phyloP scores from a whole-genome alignment of 495 filamentous ascomycete genomes.

The Neurospora discreta region DNA sequence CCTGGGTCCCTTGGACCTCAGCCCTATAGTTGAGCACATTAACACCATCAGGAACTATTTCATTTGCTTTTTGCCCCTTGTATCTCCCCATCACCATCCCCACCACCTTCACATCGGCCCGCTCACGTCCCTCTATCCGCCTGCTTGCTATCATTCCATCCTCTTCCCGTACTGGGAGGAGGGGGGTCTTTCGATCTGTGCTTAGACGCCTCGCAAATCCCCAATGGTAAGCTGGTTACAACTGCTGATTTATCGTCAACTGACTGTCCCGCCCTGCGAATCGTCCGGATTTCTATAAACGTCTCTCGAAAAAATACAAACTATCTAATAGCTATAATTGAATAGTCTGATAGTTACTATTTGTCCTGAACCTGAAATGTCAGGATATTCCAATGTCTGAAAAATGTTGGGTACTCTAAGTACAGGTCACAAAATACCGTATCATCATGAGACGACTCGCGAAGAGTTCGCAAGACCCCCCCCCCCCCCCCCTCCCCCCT shows the following conservation, averaged over 20 bases:
- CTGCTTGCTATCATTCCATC: background rate
- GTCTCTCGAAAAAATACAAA: background rate
- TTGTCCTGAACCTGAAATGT: background rate
- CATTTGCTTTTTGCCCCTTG: slow-evolving; percentile 8
- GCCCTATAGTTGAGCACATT: slow-evolving; percentile 11
- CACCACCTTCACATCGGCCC: background rate
- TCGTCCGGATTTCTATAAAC: background rate
- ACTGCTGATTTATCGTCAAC: background rate
- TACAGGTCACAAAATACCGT: background rate
- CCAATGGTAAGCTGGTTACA: background rate
- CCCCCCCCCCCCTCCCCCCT: too few relatives aligned
- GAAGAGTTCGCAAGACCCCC: background rate
- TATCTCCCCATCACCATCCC: background rate
- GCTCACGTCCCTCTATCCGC: background rate
- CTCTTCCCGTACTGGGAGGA: background rate
- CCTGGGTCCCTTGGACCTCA: background rate
- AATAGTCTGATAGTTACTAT: background rate
- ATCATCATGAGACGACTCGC: too few relatives aligned
- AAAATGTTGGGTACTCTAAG: background rate
- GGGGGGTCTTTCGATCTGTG: background rate
- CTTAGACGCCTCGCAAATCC: background rate
- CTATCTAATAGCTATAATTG: background rate
- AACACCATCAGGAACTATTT: slow-evolving; percentile 7
- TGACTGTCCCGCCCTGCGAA: background rate
- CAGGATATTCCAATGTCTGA: background rate